Evolutionary conservation across 2,329 filamentous ascomycete species (phyloP).

Genomic region (Tolypocladium pustulatum): DNA sequence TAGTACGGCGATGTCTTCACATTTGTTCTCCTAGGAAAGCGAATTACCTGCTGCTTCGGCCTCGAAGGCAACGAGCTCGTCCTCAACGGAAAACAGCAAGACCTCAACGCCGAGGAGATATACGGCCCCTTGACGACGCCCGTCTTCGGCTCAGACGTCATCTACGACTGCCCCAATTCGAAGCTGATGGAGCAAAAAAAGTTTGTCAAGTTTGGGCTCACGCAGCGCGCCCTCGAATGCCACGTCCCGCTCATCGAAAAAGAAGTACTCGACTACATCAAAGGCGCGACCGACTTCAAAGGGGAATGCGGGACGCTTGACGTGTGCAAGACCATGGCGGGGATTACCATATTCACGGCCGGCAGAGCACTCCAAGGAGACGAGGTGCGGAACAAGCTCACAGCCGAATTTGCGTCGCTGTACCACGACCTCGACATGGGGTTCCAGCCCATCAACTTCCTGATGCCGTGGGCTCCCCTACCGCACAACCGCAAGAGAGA

Average conservation of each 20-base stretch:
- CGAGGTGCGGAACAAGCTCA: constrained; percentile 70
- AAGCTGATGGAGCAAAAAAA: constrained; percentile 97
- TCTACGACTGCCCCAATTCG: constrained; percentile 83
- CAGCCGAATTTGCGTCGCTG: constrained; percentile 67
- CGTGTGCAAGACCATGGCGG: constrained; percentile 65
- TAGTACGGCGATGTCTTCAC: constrained; percentile 86
- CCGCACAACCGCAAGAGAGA: constrained; percentile 83
- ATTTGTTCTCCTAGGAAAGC: constrained; percentile 78
- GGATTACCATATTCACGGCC: constrained; percentile 84
- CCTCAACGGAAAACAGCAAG: constrained; percentile 80
- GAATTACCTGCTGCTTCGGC: constrained; percentile 77
- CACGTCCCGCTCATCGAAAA: constrained; percentile 70
- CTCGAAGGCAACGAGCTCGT: constrained; percentile 83
- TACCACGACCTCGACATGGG: constrained; percentile 89
- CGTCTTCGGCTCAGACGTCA: constrained; percentile 74
- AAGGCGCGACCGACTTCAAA: constrained; percentile 56
- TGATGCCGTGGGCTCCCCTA: constrained; percentile 80
- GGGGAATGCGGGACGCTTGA: constrained; percentile 58
- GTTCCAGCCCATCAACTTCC: constrained; percentile 86
- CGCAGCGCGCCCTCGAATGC: constrained; percentile 58
- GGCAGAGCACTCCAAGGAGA: constrained; percentile 80
- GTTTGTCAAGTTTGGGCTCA: constrained; percentile 76
- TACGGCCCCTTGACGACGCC: constrained; percentile 67
- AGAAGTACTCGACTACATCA: constrained; percentile 61
- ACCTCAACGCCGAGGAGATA: constrained; percentile 84